phyloP scores from a whole-genome alignment of 2,329 filamentous ascomycete genomes.

The Aspergillus niger region DNA sequence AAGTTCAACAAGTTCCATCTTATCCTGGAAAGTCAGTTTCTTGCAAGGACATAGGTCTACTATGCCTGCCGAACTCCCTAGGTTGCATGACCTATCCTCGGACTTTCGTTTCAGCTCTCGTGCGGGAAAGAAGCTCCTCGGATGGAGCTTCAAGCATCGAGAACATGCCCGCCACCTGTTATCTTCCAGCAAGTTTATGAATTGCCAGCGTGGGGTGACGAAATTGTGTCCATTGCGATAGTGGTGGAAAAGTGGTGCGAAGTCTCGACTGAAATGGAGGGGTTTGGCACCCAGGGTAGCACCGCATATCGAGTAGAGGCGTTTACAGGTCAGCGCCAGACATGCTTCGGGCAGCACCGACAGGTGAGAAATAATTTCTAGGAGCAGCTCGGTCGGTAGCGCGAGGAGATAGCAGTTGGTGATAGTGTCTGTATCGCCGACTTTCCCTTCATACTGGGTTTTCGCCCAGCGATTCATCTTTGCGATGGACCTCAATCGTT shows the following conservation, averaged over 20 bases:
- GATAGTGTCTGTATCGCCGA: constrained; percentile 16
- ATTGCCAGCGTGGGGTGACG: constrained; percentile 39
- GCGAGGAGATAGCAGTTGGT: constrained; percentile 38
- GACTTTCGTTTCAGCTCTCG: constrained; percentile 38
- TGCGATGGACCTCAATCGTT: constrained; percentile 32
- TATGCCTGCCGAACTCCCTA: constrained; percentile 39
- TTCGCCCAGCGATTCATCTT: constrained; percentile 33
- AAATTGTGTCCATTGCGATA: constrained; percentile 42
- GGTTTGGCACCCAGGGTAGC: constrained; percentile 34
- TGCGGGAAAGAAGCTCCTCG: constrained; percentile 34
- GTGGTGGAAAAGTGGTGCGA: constrained; percentile 43
- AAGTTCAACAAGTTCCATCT: constrained; percentile 37
- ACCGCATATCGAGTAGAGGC: constrained; percentile 37
- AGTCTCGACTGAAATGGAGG: constrained; percentile 41
- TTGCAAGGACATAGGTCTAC: constrained; percentile 45
- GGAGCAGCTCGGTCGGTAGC: constrained; percentile 40
- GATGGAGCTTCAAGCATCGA: constrained; percentile 43
- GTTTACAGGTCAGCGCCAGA: constrained; percentile 43
- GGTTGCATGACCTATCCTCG: constrained; percentile 35
- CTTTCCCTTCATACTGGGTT: constrained; percentile 18
- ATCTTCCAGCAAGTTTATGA: constrained; percentile 40
- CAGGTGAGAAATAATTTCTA: constrained; percentile 41
- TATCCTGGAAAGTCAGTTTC: constrained; percentile 43
- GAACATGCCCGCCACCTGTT: constrained; percentile 39
- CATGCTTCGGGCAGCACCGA: constrained; percentile 38